Percentiles rank a stretch among this genome's conserved stretches.
These are phyloP conservation scores for Veloboletus limbatus DNA, from an alignment of 1,284 basidiomycete genomes.

Conservation along the genomic window DNA sequence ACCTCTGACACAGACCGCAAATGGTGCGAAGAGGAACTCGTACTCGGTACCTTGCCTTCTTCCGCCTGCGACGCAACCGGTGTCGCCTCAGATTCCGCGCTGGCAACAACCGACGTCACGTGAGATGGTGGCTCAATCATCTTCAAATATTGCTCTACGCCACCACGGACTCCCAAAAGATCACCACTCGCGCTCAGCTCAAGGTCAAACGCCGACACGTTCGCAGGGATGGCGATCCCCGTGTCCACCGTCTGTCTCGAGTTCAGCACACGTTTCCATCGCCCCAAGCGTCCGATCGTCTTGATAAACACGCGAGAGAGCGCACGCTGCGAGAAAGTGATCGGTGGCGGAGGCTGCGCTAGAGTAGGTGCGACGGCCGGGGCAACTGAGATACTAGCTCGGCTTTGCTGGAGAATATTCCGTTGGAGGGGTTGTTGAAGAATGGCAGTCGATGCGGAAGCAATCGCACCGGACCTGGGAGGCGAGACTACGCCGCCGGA, in stretches of 20 bases:
- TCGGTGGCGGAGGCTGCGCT: slow-evolving; percentile 40
- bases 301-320: slow-evolving; percentile 76
- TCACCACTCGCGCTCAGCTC: slow-evolving; percentile 58
- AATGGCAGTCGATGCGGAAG: slow-evolving; percentile 33
- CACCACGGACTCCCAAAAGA: slow-evolving; percentile 56
- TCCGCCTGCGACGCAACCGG: neutral
- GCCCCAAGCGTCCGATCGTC: slow-evolving; percentile 75
- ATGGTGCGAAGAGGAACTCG: slow-evolving; percentile 18
- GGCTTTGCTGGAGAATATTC: slow-evolving; percentile 42
- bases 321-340: slow-evolving; percentile 60
- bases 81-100: slow-evolving; percentile 8
- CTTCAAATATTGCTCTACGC: slow-evolving; percentile 64
- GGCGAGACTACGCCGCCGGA: slow-evolving; percentile 19
- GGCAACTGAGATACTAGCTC: slow-evolving; percentile 30
- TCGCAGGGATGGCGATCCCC: slow-evolving; percentile 46
- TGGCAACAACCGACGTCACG: slow-evolving; percentile 3
- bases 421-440: slow-evolving; percentile 39
- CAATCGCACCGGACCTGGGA: slow-evolving; percentile 23
- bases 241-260: slow-evolving; percentile 43
- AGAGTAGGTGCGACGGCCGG: slow-evolving; percentile 27
- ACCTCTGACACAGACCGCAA: slow-evolving; percentile 32
- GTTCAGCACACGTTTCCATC: slow-evolving; percentile 78
- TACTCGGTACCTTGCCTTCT: slow-evolving; percentile 8
- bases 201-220: slow-evolving; percentile 66
- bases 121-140: slow-evolving; percentile 45